These are phyloP conservation scores for Purpureocillium lavendulum DNA, from an alignment of 2,329 filamentous ascomycete species.

Conservation along the genomic window DNA sequence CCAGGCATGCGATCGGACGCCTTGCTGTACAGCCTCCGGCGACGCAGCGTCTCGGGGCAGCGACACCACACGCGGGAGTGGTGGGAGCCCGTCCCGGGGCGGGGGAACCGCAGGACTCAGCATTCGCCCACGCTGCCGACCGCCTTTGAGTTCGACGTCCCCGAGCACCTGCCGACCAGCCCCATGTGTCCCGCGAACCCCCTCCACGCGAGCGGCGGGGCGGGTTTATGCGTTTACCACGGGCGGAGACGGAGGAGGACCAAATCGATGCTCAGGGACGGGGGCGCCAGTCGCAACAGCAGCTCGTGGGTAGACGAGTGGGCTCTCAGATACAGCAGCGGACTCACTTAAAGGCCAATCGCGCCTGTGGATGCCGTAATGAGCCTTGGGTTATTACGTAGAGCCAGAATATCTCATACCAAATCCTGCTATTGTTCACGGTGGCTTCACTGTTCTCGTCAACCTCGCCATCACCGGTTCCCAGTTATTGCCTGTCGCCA, in stretches of 20 bases:
- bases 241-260: slow-evolving; percentile 23
- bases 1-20: slow-evolving; percentile 8
- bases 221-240: slow-evolving; percentile 42
- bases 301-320: not conserved
- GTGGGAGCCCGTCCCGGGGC: slow-evolving; percentile 23
- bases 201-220: slow-evolving; percentile 33
- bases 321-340: not conserved
- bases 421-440: too few species aligned
- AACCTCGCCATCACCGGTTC: too few species aligned
- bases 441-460: too few species aligned
- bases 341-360: not conserved
- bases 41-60: slow-evolving; percentile 13
- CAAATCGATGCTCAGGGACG: slow-evolving; percentile 6
- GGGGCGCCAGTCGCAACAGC: slow-evolving; percentile 16
- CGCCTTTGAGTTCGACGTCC: slow-evolving; percentile 38
- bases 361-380: not conserved
- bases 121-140: not conserved
- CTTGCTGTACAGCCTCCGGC: slow-evolving; percentile 9
- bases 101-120: slow-evolving; percentile 10
- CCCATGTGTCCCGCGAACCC: slow-evolving; percentile 43
- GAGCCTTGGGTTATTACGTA: too few species aligned
- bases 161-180: slow-evolving; percentile 41
- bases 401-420: too few species aligned
- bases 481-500: too few species aligned
- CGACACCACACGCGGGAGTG: slow-evolving; percentile 19